These are phyloP conservation scores for Aspergillus melleus DNA, from an alignment of 2,329 filamentous ascomycete genomes.

Conservation along the genomic window DNA sequence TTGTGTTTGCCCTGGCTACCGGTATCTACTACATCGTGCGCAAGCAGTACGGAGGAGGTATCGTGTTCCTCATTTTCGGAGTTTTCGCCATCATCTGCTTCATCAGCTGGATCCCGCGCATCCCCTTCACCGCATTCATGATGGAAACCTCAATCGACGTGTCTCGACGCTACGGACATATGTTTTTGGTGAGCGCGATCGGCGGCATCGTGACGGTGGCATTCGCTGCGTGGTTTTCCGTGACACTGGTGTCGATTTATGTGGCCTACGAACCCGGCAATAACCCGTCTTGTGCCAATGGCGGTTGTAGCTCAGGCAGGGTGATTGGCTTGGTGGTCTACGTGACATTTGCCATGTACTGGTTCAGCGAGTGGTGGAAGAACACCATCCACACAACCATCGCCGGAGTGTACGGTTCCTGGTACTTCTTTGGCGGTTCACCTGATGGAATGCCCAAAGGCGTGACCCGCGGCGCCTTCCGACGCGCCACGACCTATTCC, in stretches of 20 bases:
- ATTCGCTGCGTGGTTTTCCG: conserved; percentile 80
- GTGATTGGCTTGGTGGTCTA: conserved; percentile 85
- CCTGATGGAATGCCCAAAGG: conserved; percentile 68
- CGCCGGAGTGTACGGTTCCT: conserved; percentile 84
- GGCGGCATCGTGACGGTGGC: conserved; percentile 75
- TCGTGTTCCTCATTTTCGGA: conserved; percentile 83
- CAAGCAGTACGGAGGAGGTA: conserved; percentile 78
- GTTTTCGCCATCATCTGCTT: conserved; percentile 80
- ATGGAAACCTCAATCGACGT: conserved; percentile 83
- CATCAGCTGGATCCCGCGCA: conserved; percentile 83
- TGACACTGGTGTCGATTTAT: conserved; percentile 84
- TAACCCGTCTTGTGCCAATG: conserved; percentile 57
- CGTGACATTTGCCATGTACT: conserved; percentile 88
- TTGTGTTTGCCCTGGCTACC: conserved; percentile 78
- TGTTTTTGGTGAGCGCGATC: conserved; percentile 81
- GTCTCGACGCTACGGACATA: conserved; percentile 78
- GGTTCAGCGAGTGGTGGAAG: conserved; percentile 91
- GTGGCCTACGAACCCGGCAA: conserved; percentile 71
- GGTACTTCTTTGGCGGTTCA: conserved; percentile 76
- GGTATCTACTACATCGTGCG: conserved; percentile 81
- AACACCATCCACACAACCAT: conserved; percentile 88
- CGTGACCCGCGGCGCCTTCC: conserved; percentile 80
- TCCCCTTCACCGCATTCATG: conserved; percentile 90
- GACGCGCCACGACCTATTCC: conserved; percentile 80
- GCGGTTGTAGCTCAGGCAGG: conserved; percentile 68